Percentiles rank a stretch among this genome's conserved stretches.
phyloP scores from a whole-genome alignment of 2,329 filamentous ascomycete species.

The Tolypocladium tropicale region DNA sequence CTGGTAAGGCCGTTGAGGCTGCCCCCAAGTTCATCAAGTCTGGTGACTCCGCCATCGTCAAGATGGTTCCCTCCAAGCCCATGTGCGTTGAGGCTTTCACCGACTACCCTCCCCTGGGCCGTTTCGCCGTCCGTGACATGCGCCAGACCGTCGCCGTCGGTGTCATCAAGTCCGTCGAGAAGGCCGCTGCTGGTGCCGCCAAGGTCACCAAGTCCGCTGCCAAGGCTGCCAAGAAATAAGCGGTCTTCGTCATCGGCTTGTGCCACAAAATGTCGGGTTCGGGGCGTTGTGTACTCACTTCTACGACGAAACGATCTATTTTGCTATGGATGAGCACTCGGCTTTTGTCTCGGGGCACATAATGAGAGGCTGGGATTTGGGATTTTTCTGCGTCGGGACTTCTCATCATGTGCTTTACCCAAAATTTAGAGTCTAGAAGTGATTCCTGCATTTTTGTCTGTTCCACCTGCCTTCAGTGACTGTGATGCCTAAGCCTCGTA shows the following conservation, averaged over 20 bases:
- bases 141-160: constrained; percentile 80
- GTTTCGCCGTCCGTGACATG: constrained; percentile 99
- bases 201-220: constrained; percentile 66
- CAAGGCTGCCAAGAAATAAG: constrained; percentile 69
- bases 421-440: constrained; percentile 38
- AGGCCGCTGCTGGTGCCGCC: constrained; percentile 43
- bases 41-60: constrained; percentile 99
- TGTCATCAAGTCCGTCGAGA: constrained; percentile 85
- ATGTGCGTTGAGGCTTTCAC: constrained; percentile 99
- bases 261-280: constrained; percentile 14
- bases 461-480: not conserved
- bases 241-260: constrained; percentile 12
- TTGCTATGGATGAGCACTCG: constrained; percentile 34
- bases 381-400: constrained; percentile 26
- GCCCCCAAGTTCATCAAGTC: constrained; percentile 99
- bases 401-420: constrained; percentile 36
- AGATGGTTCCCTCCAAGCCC: constrained; percentile 99
- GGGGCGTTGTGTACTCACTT: constrained; percentile 27
- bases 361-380: constrained; percentile 31
- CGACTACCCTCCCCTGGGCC: constrained; percentile 97
- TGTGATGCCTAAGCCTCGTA: not conserved
- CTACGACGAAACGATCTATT: constrained; percentile 34
- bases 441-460: constrained; percentile 18
- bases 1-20: constrained; percentile 90
- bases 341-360: constrained; percentile 29